Evolutionary conservation across 2,329 filamentous ascomycete species (phyloP).

Genomic region (Xylaria sp.): DNA sequence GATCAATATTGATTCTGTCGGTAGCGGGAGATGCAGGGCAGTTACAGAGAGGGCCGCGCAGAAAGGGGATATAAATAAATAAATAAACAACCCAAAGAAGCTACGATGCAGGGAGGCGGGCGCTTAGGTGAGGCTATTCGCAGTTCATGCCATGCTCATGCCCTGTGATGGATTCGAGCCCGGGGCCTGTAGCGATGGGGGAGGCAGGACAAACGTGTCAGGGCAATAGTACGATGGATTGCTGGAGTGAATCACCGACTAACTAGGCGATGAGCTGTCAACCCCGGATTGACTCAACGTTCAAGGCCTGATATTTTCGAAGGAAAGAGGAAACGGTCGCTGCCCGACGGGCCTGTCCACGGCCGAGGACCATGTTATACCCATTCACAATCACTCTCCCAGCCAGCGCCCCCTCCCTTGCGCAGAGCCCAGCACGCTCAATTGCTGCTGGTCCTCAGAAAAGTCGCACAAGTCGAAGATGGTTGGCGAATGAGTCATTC

Average conservation of each 20-base stretch:
- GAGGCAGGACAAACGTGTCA: constrained; percentile 30
- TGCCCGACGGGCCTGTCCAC: constrained; percentile 41
- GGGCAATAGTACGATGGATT: constrained; percentile 36
- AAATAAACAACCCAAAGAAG: constrained; percentile 32
- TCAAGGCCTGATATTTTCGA: constrained; percentile 40
- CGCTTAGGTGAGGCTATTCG: constrained; percentile 49
- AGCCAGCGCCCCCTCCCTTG: constrained; percentile 38
- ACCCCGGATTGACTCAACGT: constrained; percentile 37
- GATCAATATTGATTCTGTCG: constrained; percentile 30
- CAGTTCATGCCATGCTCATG: constrained; percentile 47
- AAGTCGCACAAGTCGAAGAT: constrained; percentile 40
- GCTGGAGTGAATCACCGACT: constrained; percentile 28
- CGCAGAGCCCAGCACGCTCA: constrained; percentile 34
- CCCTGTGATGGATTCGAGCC: constrained; percentile 29
- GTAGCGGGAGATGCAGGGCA: constrained; percentile 29
- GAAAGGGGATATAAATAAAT: constrained; percentile 33
- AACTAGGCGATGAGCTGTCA: constrained; percentile 40
- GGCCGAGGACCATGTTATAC: constrained; percentile 48
- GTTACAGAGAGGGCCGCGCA: constrained; percentile 32
- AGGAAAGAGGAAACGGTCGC: constrained; percentile 42
- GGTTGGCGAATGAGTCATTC: constrained; percentile 50
- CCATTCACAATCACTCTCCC: constrained; percentile 36
- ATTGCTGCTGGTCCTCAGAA: constrained; percentile 45
- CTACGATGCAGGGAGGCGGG: constrained; percentile 39
- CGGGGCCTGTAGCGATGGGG: constrained; percentile 35